These are phyloP conservation scores for Volvariella volvacea DNA, from an alignment of 1,284 basidiomycete genomes.

Conservation along the genomic window DNA sequence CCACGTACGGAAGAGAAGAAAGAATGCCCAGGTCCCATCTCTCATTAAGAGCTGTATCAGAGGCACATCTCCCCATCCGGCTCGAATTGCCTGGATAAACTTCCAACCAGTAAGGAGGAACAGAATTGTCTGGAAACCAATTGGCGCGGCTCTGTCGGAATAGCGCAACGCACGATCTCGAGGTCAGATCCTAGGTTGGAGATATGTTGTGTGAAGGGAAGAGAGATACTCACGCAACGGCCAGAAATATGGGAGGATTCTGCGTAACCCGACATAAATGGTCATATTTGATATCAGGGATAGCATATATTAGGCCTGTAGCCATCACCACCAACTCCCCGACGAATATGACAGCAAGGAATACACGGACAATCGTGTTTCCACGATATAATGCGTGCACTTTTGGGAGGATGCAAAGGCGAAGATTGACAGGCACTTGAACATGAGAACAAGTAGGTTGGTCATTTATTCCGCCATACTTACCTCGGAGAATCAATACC, in stretches of 20 bases:
- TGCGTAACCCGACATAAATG: constrained; percentile 21
- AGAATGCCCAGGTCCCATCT: constrained; percentile 39
- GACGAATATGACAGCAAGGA: constrained; percentile 18
- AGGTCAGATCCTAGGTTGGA: too few species aligned
- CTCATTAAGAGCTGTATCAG: constrained; percentile 26
- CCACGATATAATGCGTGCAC: constrained; percentile 27
- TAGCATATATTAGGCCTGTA: constrained; percentile 21
- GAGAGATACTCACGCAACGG: background rate
- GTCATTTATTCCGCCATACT: background rate
- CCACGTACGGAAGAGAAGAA: constrained; percentile 24
- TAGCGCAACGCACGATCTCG: too few species aligned
- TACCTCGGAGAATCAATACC: constrained; percentile 29
- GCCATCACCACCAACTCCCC: constrained; percentile 24
- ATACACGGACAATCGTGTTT: constrained; percentile 15
- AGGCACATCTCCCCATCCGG: constrained; percentile 25
- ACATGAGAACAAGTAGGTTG: background rate
- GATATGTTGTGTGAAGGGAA: background rate
- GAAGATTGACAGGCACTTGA: constrained; percentile 14
- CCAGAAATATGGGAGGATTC: background rate
- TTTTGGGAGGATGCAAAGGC: constrained; percentile 11
- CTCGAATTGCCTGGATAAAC: constrained; percentile 21
- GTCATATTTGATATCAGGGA: constrained; percentile 24
- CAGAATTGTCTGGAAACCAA: constrained; percentile 27
- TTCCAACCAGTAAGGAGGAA: constrained; percentile 26
- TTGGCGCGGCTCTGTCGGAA: constrained; percentile 15